These are phyloP conservation scores for Aureobasidium sp. DNA, from an alignment of 2,329 filamentous ascomycete genomes.

Conservation along the genomic window DNA sequence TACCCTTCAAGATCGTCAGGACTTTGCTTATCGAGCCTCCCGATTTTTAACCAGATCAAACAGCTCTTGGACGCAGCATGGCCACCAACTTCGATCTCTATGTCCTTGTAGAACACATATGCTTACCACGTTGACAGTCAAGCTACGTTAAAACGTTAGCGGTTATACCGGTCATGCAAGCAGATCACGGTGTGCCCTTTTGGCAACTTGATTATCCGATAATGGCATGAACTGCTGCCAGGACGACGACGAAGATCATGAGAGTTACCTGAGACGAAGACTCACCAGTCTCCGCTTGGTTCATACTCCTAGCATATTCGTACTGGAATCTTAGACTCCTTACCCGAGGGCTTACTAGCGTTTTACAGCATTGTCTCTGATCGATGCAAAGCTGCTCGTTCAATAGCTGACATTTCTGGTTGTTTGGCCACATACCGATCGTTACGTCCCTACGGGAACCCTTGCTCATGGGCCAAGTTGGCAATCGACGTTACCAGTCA, in stretches of 20 bases:
- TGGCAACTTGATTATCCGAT: not conserved
- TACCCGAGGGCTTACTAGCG: too few species aligned
- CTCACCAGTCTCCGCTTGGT: too few species aligned
- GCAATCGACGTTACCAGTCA: not conserved
- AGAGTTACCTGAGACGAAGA: not conserved
- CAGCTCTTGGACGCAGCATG: too few species aligned
- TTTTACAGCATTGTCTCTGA: not conserved
- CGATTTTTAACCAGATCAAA: too few species aligned
- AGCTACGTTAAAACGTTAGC: not conserved
- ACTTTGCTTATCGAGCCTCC: not conserved
- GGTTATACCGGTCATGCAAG: constrained; percentile 1
- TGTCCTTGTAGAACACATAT: not conserved
- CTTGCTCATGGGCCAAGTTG: not conserved
- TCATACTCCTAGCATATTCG: too few species aligned
- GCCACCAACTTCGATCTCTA: too few species aligned
- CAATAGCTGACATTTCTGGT: not conserved
- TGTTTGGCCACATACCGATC: not conserved
- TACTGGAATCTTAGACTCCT: too few species aligned
- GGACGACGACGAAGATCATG: not conserved
- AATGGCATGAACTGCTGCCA: not conserved
- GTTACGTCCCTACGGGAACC: not conserved
- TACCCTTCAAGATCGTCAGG: not conserved
- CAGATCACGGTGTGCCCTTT: not conserved
- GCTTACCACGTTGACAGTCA: not conserved
- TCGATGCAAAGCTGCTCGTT: not conserved